These are phyloP conservation scores for Penicillium sp. DNA, from an alignment of 2,329 filamentous ascomycete species.

Conservation along the genomic window DNA sequence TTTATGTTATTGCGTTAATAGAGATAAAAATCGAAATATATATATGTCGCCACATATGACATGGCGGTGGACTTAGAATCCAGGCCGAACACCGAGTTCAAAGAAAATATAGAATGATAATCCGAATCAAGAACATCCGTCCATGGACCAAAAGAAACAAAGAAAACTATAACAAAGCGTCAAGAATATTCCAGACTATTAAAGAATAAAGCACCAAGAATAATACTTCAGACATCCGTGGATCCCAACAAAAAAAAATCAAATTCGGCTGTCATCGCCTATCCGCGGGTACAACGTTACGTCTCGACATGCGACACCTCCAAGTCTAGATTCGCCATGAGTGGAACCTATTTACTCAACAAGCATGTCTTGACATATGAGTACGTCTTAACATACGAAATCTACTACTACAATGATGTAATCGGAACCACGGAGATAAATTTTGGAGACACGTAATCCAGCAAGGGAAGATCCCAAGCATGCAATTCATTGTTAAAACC, in stretches of 20 bases:
- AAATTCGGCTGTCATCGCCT: background rate
- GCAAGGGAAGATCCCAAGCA: background rate
- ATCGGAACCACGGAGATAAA: background rate
- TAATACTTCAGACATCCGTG: background rate
- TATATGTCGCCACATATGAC: background rate
- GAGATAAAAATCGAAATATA: background rate
- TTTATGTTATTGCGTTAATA: background rate
- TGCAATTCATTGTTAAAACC: constrained; percentile 6
- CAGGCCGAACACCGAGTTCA: background rate
- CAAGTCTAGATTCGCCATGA: background rate
- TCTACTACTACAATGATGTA: background rate
- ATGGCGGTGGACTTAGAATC: background rate
- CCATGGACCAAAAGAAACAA: background rate
- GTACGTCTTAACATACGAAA: background rate
- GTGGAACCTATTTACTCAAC: background rate
- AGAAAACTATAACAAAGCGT: background rate
- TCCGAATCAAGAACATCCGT: background rate
- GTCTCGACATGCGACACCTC: background rate
- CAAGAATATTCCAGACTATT: background rate
- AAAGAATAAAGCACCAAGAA: background rate
- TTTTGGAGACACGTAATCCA: background rate
- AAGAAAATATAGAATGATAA: background rate
- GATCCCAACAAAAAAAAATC: background rate
- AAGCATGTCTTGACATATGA: background rate
- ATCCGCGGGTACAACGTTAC: constrained; percentile 1